Conservation (phyloP, 1,284 basidiomycete species). For the Farysia itapuensis region DNA sequence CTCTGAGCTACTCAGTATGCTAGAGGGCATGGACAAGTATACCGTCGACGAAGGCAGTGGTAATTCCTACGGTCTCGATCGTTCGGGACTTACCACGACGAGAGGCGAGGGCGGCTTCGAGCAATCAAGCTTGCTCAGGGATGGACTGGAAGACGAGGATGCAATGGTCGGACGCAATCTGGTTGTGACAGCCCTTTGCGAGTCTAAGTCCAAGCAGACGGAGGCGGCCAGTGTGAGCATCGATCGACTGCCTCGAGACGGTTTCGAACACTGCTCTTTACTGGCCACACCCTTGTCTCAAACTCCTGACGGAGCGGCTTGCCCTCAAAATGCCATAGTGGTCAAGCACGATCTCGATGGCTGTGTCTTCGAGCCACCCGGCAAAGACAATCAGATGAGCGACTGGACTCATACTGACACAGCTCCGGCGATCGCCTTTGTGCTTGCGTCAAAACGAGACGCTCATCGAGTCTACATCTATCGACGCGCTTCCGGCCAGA, state of each 20-base stretch:
- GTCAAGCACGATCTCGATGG: slow-evolving; percentile 83
- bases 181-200: slow-evolving; percentile 67
- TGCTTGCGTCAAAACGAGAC: slow-evolving; percentile 78
- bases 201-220: too few relatives aligned
- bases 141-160: slow-evolving; percentile 60
- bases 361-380: slow-evolving; percentile 66
- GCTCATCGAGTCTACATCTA: slow-evolving; percentile 46
- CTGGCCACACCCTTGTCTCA: not conserved
- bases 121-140: slow-evolving; percentile 71
- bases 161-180: slow-evolving; percentile 68
- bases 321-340: too few relatives aligned
- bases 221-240: not conserved
- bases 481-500: slow-evolving; percentile 1
- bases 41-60: slow-evolving; percentile 67
- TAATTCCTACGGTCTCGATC: slow-evolving; percentile 59
- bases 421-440: slow-evolving; percentile 85
- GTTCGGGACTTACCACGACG: slow-evolving; percentile 3
- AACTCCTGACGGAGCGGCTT: not conserved
- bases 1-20: slow-evolving; percentile 74
- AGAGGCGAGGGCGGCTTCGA: slow-evolving; percentile 2
- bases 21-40: slow-evolving; percentile 81
- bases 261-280: not conserved
- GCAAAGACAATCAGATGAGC: slow-evolving; percentile 7
- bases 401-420: slow-evolving; percentile 77
- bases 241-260: not conserved